Conservation (phyloP, 257 asterid species). For the Prunella vulgaris region DNA sequence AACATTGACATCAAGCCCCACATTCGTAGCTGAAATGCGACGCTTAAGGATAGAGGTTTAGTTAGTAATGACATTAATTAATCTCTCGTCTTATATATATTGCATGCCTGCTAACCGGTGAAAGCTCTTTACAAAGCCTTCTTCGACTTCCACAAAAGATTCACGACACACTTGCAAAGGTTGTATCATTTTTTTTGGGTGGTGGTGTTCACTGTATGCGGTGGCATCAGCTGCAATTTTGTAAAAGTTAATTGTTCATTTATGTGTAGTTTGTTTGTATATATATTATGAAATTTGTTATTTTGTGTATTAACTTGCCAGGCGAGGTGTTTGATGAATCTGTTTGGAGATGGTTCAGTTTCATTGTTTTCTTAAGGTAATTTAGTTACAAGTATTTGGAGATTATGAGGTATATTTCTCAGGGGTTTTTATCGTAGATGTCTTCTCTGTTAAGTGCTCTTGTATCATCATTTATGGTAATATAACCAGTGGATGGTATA, state of each 20-base stretch:
- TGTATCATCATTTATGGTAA: too few relatives aligned
- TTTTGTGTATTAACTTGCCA: constrained; percentile 13
- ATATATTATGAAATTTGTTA: constrained; percentile 15
- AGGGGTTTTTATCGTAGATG: too few relatives aligned
- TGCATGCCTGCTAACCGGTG: constrained; percentile 18
- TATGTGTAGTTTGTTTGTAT: constrained; percentile 29
- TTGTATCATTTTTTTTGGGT: constrained; percentile 18
- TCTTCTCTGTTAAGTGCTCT: too few relatives aligned
- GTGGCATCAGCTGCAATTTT: constrained; percentile 38
- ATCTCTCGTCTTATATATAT: background rate
- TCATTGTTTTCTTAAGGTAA: background rate
- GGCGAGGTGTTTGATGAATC: background rate
- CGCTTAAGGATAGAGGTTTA: constrained; percentile 85
- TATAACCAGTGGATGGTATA: too few relatives aligned
- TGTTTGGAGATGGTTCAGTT: background rate
- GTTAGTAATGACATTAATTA: constrained; percentile 14
- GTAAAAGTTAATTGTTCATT: constrained; percentile 19
- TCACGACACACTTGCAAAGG: background rate
- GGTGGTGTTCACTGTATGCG: constrained; percentile 9
- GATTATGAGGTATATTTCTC: too few relatives aligned
- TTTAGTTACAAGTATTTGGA: too few relatives aligned
- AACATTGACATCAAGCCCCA: constrained; percentile 80
- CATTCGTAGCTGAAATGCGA: constrained; percentile 71
- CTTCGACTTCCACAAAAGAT: constrained; percentile 15
- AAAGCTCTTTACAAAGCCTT: constrained; percentile 15